Conservation (phyloP, 371 early-diverging fungal genomes). For the Circinella minor region DNA sequence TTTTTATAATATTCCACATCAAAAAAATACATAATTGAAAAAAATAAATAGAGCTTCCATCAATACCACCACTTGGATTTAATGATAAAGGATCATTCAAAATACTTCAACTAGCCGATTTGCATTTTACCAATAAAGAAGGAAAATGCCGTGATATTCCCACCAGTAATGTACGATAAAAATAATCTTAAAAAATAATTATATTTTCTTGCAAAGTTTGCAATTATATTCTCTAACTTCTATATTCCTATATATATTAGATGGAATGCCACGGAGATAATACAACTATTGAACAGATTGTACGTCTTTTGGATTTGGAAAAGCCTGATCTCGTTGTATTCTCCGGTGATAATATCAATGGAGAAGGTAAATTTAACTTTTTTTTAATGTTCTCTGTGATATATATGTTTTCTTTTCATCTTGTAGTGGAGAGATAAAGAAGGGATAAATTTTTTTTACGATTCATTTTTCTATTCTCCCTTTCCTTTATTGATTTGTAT, state of each 20-base stretch:
- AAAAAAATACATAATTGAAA: too few species aligned
- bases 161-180: slow-evolving; percentile 33
- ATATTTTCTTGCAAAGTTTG: too few species aligned
- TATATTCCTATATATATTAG: slow-evolving; percentile 21
- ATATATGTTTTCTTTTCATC: too few species aligned
- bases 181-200: too few species aligned
- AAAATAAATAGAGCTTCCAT: slow-evolving; percentile 20
- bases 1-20: too few species aligned
- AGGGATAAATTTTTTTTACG: too few species aligned
- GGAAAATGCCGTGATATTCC: slow-evolving; percentile 49
- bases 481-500: neutral
- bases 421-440: too few species aligned
- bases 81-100: slow-evolving; percentile 51
- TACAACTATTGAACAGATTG: slow-evolving; percentile 48
- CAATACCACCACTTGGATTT: slow-evolving; percentile 36
- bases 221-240: too few species aligned
- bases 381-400: neutral
- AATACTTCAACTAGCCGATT: slow-evolving; percentile 59
- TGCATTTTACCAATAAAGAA: slow-evolving; percentile 58
- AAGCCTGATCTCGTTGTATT: slow-evolving; percentile 61
- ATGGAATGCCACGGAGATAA: slow-evolving; percentile 51
- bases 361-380: neutral
- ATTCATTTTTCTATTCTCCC: neutral
- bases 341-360: slow-evolving; percentile 60
- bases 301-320: slow-evolving; percentile 48